Conservation (phyloP, 2,329 filamentous ascomycete species). For the Didymosphaeria variabile region DNA sequence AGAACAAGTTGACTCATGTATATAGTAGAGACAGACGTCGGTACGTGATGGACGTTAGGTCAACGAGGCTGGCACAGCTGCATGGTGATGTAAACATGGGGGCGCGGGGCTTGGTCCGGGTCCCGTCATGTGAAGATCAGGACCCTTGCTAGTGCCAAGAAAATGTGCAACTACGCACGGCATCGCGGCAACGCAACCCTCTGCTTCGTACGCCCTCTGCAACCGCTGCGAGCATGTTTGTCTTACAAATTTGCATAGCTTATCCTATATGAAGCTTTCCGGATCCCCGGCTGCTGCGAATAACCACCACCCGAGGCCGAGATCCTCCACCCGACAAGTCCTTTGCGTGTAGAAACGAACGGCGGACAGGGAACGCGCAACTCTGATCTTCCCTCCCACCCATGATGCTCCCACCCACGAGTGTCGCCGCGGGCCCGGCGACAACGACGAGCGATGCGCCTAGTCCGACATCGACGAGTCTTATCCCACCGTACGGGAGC, state of each 20-base stretch:
- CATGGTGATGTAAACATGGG: conserved; percentile 24
- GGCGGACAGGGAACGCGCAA: conserved; percentile 10
- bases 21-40: neutral
- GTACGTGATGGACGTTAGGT: neutral
- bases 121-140: conserved; percentile 28
- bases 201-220: neutral
- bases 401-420: conserved; percentile 38
- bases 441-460: conserved; percentile 22
- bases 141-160: conserved; percentile 17
- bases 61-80: conserved; percentile 5
- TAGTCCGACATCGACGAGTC: conserved; percentile 17
- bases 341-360: conserved; percentile 19
- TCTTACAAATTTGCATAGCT: conserved; percentile 20
- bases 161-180: conserved; percentile 15
- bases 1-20: no score
- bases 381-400: conserved; percentile 17
- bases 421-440: conserved; percentile 37
- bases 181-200: conserved; percentile 17
- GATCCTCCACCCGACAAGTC: conserved; percentile 1
- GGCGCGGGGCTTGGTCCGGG: conserved; percentile 19
- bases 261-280: conserved; percentile 20
- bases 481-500: conserved; percentile 24
- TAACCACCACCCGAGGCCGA: conserved; percentile 7
- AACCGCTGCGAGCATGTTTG: conserved; percentile 25
- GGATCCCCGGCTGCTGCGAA: conserved; percentile 4